phyloP scores from a whole-genome alignment of 495 filamentous ascomycete genomes.

The Parmelia sp. region DNA sequence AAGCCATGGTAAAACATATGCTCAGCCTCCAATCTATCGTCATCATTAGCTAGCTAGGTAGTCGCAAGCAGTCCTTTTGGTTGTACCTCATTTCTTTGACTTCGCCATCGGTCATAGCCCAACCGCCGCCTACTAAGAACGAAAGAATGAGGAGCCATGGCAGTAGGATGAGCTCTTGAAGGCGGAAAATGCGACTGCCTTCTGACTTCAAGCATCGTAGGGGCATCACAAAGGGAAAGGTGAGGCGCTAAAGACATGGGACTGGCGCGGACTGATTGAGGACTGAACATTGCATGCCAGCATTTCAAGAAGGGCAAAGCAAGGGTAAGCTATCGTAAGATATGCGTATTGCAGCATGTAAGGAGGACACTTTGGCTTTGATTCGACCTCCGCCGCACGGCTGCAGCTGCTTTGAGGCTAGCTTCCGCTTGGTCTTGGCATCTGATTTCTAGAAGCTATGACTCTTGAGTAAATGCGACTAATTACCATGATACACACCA shows the following conservation, averaged over 20 bases:
- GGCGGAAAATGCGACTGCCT: constrained; percentile 14
- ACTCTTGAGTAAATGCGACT: neutral
- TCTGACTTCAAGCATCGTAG: constrained; percentile 12
- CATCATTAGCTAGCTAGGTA: constrained; percentile 8
- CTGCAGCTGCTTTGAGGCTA: neutral
- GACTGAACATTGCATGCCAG: constrained; percentile 16
- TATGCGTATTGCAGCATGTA: neutral
- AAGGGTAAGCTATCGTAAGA: neutral
- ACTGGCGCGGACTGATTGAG: neutral
- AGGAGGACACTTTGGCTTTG: constrained; percentile 1
- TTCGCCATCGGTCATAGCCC: constrained; percentile 25
- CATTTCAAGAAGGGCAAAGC: neutral
- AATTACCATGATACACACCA: neutral
- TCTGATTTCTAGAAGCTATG: neutral
- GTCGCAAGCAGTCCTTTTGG: neutral
- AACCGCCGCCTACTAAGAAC: constrained; percentile 13
- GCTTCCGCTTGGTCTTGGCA: constrained; percentile 8
- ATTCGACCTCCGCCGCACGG: neutral
- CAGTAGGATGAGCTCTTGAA: constrained; percentile 10
- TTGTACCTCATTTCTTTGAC: constrained; percentile 25
- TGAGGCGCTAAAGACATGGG: constrained; percentile 16
- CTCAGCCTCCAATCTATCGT: constrained; percentile 64
- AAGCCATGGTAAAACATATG: constrained; percentile 96
- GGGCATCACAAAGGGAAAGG: constrained; percentile 18
- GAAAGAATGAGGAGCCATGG: constrained; percentile 16